Evolutionary conservation across 805 yeast genomes (phyloP), one percentile per base, ranked within the genome.

Genomic region (Saccharomyces paradoxus): DNA sequence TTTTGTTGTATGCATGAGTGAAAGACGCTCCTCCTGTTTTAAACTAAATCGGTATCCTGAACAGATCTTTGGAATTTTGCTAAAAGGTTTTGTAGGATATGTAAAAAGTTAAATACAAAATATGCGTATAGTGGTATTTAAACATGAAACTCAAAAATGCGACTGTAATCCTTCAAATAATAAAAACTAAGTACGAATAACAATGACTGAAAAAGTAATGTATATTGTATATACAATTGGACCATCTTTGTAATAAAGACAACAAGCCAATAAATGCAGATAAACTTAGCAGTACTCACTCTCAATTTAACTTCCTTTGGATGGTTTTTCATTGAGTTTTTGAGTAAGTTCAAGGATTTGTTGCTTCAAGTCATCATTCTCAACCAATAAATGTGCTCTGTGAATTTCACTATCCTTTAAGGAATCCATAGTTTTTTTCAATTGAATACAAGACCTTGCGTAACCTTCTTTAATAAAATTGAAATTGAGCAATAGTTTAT

Each of bases 401-500:
- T 65, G 67, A 50, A 61, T 58, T 58, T 74, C 77, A 50, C 74
- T 71, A 50, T 68, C 71, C 53, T 68, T 72, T 51, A 73, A 57
- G 48, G 66, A 69, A 44, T 55, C 55, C 59, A 73, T 56, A 10
- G 71, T 55, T 37, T 63, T 69, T 47, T 71, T 68, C 53, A 73
- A 57, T 41, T 70, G 71, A 17, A 65, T 59, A 41, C 70, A 63
- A 14, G 72, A 66, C 47, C 63, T 65, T 6, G 71, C 64, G 51
- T 68, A 69, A n/a, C 70, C 60, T 49, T 66, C 67, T 50, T 69
- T 70, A 41, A 71, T 51, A 24, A 63, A 60, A 53, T 67, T 65
- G 53, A 68, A 70, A 51, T 69, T 69, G 22, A 66, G 53, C 56
- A 69, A 53, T 50, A 70, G 51, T 53, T 68, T 66, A 56, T 69